Percentiles rank a stretch among this genome's conserved stretches.
Conservation (phyloP, 2,329 filamentous ascomycete genomes). For the Fusarium xyrophilum region DNA sequence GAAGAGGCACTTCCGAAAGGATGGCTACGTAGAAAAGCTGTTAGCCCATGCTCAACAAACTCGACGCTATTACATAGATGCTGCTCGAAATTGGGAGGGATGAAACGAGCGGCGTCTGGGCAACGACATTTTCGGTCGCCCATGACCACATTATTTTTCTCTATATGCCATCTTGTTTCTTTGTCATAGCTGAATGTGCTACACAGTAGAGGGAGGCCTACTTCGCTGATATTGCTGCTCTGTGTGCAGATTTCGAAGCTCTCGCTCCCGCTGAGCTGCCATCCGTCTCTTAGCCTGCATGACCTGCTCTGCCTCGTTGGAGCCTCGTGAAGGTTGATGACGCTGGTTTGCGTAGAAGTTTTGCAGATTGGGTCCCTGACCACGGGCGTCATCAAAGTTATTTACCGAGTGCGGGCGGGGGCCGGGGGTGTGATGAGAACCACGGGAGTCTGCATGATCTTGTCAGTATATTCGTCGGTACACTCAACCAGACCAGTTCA, state of each 20-base stretch:
- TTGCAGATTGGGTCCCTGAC: constrained; percentile 78
- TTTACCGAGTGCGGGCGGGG: constrained; percentile 84
- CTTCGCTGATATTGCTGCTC: constrained; percentile 99
- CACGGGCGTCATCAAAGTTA: constrained; percentile 79
- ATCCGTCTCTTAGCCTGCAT: constrained; percentile 99
- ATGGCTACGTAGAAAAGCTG: constrained; percentile 56
- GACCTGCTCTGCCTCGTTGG: constrained; percentile 94
- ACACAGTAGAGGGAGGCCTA: constrained; percentile 83
- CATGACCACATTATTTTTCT: constrained; percentile 44
- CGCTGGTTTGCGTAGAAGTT: constrained; percentile 94
- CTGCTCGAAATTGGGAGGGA: constrained; percentile 36
- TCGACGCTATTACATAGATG: constrained; percentile 40
- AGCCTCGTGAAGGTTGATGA: constrained; percentile 83
- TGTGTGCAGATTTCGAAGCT: constrained; percentile 99
- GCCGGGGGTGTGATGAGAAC: constrained; percentile 65
- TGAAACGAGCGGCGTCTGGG: constrained; percentile 36
- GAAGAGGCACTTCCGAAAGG: constrained; percentile 54
- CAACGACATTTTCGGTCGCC: constrained; percentile 37
- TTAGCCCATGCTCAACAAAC: constrained; percentile 48
- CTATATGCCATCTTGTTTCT: constrained; percentile 49
- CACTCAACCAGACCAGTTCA: constrained; percentile 27
- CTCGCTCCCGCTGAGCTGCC: constrained; percentile 97
- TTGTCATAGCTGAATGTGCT: constrained; percentile 57
- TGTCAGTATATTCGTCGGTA: constrained; percentile 35
- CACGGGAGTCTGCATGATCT: constrained; percentile 69